These are phyloP conservation scores for Euphrasia arctica DNA, from an alignment of 305 asterid species.

Conservation along the genomic window DNA sequence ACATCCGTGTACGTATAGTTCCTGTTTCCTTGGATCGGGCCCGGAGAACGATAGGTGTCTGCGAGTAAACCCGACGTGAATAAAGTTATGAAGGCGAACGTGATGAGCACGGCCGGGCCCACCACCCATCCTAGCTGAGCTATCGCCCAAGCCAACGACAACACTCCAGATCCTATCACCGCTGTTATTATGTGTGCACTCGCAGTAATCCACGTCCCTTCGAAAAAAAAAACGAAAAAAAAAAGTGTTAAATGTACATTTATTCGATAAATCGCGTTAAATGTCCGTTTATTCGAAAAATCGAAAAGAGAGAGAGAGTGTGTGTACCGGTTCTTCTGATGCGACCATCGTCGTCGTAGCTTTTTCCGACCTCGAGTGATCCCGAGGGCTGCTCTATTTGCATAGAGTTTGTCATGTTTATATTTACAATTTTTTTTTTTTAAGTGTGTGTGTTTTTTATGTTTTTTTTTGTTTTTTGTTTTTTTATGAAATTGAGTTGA, in stretches of 20 bases:
- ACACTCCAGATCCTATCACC: conserved; percentile 84
- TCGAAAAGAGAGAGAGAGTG: too few relatives aligned
- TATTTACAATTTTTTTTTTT: conserved; percentile 2
- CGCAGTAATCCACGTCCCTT: conserved; percentile 68
- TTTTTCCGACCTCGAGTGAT: conserved; percentile 37
- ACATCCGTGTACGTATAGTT: conserved; percentile 77
- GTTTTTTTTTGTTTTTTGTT: too few relatives aligned
- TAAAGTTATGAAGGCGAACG: conserved; percentile 64
- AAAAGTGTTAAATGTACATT: neutral
- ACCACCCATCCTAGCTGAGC: conserved; percentile 93
- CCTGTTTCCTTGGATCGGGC: conserved; percentile 54
- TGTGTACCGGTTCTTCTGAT: conserved; percentile 56
- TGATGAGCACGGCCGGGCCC: conserved; percentile 65
- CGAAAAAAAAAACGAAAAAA: too few relatives aligned
- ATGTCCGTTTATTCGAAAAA: too few relatives aligned
- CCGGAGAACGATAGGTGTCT: conserved; percentile 68
- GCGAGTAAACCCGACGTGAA: conserved; percentile 70
- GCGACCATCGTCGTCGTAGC: conserved; percentile 75
- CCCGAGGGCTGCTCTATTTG: conserved; percentile 27
- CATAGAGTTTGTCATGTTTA: conserved; percentile 23
- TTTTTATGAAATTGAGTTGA: neutral
- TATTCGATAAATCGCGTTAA: too few relatives aligned
- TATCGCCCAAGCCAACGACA: conserved; percentile 77
- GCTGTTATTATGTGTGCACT: conserved; percentile 86
- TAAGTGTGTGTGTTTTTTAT: neutral